Percentiles rank a stretch among this genome's conserved stretches.
Conservation (phyloP, 2,329 filamentous ascomycete species). For the Monilinia polystroma region DNA sequence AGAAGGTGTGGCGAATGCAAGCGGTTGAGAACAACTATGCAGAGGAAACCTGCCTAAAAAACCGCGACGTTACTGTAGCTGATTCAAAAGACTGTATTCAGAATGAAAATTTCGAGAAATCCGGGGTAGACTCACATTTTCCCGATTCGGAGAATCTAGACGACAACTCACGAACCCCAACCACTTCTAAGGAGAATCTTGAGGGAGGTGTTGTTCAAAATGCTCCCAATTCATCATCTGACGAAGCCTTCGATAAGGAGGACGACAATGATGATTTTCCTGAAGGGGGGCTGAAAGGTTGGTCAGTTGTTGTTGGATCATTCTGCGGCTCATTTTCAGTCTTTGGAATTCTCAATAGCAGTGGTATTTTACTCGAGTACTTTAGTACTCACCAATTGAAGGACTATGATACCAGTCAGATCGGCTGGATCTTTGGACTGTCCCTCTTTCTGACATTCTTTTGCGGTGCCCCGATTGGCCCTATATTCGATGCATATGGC, state of each 20-base stretch:
- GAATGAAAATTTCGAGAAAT: conserved; percentile 9
- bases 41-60: conserved; percentile 26
- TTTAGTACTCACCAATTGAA: conserved; percentile 59
- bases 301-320: conserved; percentile 65
- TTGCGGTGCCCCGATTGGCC: conserved; percentile 66
- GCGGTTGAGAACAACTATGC: conserved; percentile 17
- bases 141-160: neutral
- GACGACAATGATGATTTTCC: conserved; percentile 51
- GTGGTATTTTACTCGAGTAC: conserved; percentile 51
- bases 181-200: neutral
- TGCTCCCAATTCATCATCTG: conserved; percentile 24
- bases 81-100: conserved; percentile 7
- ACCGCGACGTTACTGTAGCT: conserved; percentile 15
- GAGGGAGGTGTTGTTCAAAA: conserved; percentile 26
- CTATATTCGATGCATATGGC: conserved; percentile 66
- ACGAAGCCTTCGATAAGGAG: conserved; percentile 24
- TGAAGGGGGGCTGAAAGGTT: conserved; percentile 63
- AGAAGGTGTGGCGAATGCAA: conserved; percentile 21
- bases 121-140: neutral
- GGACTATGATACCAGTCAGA: conserved; percentile 54
- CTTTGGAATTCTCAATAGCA: conserved; percentile 63
- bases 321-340: conserved; percentile 61
- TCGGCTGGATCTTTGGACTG: conserved; percentile 60
- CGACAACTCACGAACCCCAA: neutral
- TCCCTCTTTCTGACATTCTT: conserved; percentile 69